These are phyloP conservation scores for Sarocladiaceae sp. DNA, from an alignment of 2,329 filamentous ascomycete species.

Conservation along the genomic window DNA sequence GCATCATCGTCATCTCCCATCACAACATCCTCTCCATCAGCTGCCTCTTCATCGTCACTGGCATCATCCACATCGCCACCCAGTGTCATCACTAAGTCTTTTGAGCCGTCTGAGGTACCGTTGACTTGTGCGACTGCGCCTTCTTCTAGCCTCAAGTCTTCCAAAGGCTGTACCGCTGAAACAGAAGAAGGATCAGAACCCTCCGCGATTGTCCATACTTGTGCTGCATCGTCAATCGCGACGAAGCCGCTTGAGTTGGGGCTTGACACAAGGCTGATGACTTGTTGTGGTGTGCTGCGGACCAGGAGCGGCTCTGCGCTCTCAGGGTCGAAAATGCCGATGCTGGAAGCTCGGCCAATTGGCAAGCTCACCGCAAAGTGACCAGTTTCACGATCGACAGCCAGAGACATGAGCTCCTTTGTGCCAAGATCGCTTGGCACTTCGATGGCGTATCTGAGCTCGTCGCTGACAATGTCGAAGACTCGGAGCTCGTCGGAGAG, in stretches of 20 bases:
- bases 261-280: slow-evolving; percentile 64
- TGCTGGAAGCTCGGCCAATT: slow-evolving; percentile 41
- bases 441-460: slow-evolving; percentile 62
- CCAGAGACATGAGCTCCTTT: slow-evolving; percentile 57
- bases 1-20: slow-evolving; percentile 38
- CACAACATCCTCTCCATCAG: slow-evolving; percentile 40
- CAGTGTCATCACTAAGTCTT: slow-evolving; percentile 9
- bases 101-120: slow-evolving; percentile 16
- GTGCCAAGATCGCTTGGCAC: slow-evolving; percentile 39
- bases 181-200: slow-evolving; percentile 51
- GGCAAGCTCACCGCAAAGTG: slow-evolving; percentile 62
- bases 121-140: slow-evolving; percentile 19
- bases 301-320: slow-evolving; percentile 55
- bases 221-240: slow-evolving; percentile 69
- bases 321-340: slow-evolving; percentile 65
- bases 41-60: slow-evolving; percentile 38
- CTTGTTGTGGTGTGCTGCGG: slow-evolving; percentile 50
- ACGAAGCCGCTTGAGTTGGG: slow-evolving; percentile 67
- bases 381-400: slow-evolving; percentile 62
- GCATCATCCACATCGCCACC: slow-evolving; percentile 33
- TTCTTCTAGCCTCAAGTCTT: slow-evolving; percentile 45
- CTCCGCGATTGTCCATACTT: slow-evolving; percentile 61
- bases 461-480: slow-evolving; percentile 80
- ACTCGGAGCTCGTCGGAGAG: slow-evolving; percentile 71
- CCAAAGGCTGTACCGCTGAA: slow-evolving; percentile 50